These are phyloP conservation scores for Tetramitus jugosus DNA, from an alignment of 208 protist genomes.

Conservation along the genomic window DNA sequence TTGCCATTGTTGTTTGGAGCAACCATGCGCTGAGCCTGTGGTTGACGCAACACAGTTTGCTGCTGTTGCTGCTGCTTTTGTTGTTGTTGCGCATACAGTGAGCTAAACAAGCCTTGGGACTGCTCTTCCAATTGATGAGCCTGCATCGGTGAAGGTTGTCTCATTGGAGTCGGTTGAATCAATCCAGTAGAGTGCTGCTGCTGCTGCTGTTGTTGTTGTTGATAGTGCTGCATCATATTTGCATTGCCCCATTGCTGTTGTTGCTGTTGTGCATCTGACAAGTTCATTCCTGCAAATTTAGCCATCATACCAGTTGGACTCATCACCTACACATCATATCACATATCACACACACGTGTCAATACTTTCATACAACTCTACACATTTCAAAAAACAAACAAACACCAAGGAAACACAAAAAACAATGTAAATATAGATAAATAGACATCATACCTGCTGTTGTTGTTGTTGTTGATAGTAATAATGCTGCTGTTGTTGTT, in stretches of 20 bases:
- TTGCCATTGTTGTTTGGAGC: neutral
- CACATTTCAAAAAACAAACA: no score
- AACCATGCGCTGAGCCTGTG: neutral
- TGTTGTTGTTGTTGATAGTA: neutral
- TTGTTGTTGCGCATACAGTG: constrained; percentile 1
- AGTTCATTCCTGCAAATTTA: no score
- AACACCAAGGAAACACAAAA: no score
- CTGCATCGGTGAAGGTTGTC: neutral
- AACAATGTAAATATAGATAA: no score
- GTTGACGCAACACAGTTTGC: neutral
- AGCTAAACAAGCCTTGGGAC: no score
- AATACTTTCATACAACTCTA: no score
- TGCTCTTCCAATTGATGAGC: neutral
- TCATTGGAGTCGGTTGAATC: neutral
- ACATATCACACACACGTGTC: no score
- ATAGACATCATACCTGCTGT: neutral
- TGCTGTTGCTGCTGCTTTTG: neutral
- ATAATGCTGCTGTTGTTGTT: neutral
- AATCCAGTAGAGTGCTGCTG: neutral
- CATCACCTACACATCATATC: no score
- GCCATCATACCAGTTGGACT: no score
- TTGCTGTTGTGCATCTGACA: no score
- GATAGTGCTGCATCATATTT: neutral
- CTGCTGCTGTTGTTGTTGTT: neutral
- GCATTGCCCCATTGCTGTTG: neutral